Conservation (phyloP, 129 eudicot species). For the Centella asiatica region DNA sequence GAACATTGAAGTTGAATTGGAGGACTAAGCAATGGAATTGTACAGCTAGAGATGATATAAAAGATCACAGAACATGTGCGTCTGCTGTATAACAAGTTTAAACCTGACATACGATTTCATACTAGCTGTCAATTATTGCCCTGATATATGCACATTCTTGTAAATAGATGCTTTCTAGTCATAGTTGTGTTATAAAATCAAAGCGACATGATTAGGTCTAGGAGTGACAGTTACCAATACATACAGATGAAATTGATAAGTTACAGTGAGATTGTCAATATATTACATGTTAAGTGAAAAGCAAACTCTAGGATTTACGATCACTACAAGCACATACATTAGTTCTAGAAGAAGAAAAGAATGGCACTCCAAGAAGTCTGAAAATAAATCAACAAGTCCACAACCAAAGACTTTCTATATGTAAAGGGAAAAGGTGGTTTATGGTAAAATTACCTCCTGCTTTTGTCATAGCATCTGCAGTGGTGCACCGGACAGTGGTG, state of each 20-base stretch:
- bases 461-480: constrained; percentile 44
- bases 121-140: background rate
- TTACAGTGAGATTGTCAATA: no score
- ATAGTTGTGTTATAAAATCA: no score
- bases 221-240: no score
- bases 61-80: background rate
- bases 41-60: background rate
- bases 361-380: background rate
- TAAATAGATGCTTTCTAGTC: no score
- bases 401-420: background rate
- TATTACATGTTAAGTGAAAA: no score
- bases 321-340: background rate
- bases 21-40: background rate
- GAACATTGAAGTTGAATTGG: background rate
- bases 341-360: background rate
- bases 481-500: constrained; percentile 15
- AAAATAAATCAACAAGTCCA: background rate
- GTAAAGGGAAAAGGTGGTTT: constrained; percentile 10
- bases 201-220: no score
- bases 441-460: constrained; percentile 55
- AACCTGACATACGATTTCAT: background rate
- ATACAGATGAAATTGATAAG: no score
- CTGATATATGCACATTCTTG: background rate
- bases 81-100: background rate
- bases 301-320: background rate